Conservation (phyloP, 2,329 filamentous ascomycete genomes). For the Allantophomopsis lycopodina region DNA sequence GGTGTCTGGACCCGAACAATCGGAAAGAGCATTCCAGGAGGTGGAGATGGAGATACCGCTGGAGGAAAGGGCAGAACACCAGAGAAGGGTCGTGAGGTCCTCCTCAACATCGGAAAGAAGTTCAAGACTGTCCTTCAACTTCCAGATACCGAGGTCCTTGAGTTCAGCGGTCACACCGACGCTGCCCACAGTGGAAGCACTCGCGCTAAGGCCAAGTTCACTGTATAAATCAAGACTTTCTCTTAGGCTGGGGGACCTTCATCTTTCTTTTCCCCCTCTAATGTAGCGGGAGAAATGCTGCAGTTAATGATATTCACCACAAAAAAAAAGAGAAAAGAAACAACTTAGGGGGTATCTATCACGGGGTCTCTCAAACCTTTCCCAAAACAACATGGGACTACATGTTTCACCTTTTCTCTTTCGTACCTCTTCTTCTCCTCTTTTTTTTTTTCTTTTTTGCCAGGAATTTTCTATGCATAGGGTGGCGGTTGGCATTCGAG, state of each 20-base stretch:
- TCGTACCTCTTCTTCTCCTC: too few species aligned
- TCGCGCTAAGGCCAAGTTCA: slow-evolving; percentile 88
- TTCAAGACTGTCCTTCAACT: slow-evolving; percentile 91
- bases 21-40: slow-evolving; percentile 67
- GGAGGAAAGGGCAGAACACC: slow-evolving; percentile 63
- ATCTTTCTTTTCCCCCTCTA: not conserved
- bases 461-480: too few species aligned
- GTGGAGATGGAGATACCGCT: slow-evolving; percentile 58
- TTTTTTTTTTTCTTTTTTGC: too few species aligned
- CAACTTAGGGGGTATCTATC: too few species aligned
- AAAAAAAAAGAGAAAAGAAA: too few species aligned
- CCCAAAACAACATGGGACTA: too few species aligned
- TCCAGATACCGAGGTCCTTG: slow-evolving; percentile 61
- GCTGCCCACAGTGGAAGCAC: slow-evolving; percentile 87
- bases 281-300: too few species aligned
- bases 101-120: slow-evolving; percentile 70
- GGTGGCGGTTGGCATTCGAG: too few species aligned
- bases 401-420: too few species aligned
- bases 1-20: slow-evolving; percentile 95
- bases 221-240: slow-evolving; percentile 40
- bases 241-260: not conserved
- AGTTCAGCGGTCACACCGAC: slow-evolving; percentile 96
- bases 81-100: slow-evolving; percentile 75
- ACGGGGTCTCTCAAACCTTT: too few species aligned
- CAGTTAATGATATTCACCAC: too few species aligned